These are phyloP conservation scores for Didymella keratinophila DNA, from an alignment of 2,329 filamentous ascomycete genomes.

Conservation along the genomic window DNA sequence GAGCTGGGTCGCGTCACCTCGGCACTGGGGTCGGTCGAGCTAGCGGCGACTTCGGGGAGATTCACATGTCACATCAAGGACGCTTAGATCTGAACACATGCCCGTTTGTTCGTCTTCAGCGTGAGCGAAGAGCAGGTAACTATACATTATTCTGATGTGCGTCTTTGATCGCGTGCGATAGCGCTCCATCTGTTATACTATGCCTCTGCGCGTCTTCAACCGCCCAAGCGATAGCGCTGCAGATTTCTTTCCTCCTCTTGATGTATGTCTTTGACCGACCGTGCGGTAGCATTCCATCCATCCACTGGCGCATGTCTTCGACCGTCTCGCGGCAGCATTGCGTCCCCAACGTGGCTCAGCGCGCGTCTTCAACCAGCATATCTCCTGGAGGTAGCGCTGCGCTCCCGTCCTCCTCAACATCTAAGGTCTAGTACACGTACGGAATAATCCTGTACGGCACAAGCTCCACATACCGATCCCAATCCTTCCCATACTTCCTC, in stretches of 20 bases:
- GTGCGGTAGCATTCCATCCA: constrained; percentile 26
- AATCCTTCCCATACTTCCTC: constrained; percentile 91
- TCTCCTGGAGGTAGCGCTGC: constrained; percentile 36
- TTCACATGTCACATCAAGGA: too few relatives aligned
- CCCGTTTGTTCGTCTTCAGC: too few relatives aligned
- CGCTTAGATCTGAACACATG: too few relatives aligned
- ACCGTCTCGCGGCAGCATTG: constrained; percentile 32
- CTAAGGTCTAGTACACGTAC: constrained; percentile 72
- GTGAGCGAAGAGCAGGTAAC: too few relatives aligned
- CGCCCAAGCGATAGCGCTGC: background rate
- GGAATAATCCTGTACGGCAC: constrained; percentile 86
- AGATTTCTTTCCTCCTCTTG: too few relatives aligned
- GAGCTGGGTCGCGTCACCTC: constrained; percentile 16
- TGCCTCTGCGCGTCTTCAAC: background rate
- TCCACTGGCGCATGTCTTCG: constrained; percentile 28
- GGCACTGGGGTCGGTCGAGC: background rate
- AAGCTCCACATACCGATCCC: constrained; percentile 84
- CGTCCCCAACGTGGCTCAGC: constrained; percentile 10
- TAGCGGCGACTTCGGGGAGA: background rate
- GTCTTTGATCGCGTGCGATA: background rate
- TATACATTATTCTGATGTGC: constrained; percentile 19
- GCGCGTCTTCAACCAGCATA: constrained; percentile 37
- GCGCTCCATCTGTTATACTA: background rate
- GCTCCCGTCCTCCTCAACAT: constrained; percentile 12
- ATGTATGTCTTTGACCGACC: constrained; percentile 28